Evolutionary conservation across 441 rosid genomes (phyloP).

Genomic region (Arabidopsis lyrata): DNA sequence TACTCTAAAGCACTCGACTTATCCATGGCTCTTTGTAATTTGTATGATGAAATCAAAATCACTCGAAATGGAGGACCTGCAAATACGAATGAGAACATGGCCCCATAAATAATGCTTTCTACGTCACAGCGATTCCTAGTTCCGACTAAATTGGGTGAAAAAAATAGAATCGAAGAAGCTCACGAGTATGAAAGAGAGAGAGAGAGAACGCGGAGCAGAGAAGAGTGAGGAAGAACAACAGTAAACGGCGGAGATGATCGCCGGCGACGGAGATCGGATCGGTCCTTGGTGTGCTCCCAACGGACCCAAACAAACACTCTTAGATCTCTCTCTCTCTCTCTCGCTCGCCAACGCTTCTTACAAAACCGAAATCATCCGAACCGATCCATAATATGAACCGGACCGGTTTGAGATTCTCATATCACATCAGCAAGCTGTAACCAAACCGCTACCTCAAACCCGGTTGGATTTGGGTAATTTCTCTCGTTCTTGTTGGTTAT

Average conservation of each 20-base stretch:
- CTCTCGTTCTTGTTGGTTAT: too few relatives aligned
- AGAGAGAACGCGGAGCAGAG: not conserved
- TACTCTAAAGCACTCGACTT: slow-evolving; percentile 92
- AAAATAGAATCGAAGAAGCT: slow-evolving; percentile 4
- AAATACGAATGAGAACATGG: not conserved
- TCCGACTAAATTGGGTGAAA: not conserved
- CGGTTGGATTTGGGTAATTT: too few relatives aligned
- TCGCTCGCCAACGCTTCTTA: not conserved
- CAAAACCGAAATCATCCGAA: slow-evolving; percentile 29
- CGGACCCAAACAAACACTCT: slow-evolving; percentile 18
- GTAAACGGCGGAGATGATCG: slow-evolving; percentile 25
- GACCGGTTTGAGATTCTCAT: slow-evolving; percentile 9
- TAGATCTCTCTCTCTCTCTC: slow-evolving; percentile 20
- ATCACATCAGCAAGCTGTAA: not conserved
- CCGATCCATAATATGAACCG: slow-evolving; percentile 13
- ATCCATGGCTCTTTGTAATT: slow-evolving; percentile 64
- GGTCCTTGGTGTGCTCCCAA: slow-evolving; percentile 19
- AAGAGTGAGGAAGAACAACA: too few relatives aligned
- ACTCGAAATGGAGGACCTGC: slow-evolving; percentile 36
- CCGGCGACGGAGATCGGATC: slow-evolving; percentile 36
- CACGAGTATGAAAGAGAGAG: slow-evolving; percentile 10
- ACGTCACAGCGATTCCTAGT: slow-evolving; percentile 14
- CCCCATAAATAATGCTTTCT: not conserved
- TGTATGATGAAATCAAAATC: slow-evolving; percentile 35
- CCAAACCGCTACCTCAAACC: not conserved